A percentile compares a stretch with the other conserved stretches of the same genome.
These are phyloP conservation scores for Trametes coccinea DNA, from an alignment of 768 basidiomycete species.

Conservation along the genomic window DNA sequence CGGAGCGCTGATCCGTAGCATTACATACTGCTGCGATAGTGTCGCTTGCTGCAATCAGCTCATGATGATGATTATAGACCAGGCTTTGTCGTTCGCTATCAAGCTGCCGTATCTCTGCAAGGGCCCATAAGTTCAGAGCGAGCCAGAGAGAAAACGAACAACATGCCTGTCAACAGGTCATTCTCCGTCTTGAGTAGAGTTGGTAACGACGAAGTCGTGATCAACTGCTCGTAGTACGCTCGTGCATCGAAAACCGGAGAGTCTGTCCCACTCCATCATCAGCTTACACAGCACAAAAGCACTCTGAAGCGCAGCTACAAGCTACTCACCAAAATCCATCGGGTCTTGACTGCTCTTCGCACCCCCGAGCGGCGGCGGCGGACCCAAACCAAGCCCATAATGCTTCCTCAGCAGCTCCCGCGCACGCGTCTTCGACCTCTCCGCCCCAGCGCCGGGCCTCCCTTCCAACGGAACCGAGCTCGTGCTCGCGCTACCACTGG, in stretches of 20 bases:
- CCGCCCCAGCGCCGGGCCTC: background rate
- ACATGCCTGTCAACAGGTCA: conserved; percentile 69
- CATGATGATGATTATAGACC: conserved; percentile 95
- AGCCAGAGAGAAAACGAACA: background rate
- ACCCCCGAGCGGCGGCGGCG: conserved; percentile 55
- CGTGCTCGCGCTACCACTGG: conserved; percentile 5
- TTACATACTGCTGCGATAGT: conserved; percentile 78
- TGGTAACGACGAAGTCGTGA: conserved; percentile 76
- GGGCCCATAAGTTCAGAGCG: background rate
- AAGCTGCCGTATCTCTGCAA: conserved; percentile 78
- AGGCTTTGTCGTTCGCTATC: conserved; percentile 88
- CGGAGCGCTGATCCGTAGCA: background rate
- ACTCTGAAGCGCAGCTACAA: background rate
- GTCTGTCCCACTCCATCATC: conserved; percentile 45
- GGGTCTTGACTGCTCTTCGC: conserved; percentile 62
- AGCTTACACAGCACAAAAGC: background rate
- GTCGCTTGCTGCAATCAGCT: conserved; percentile 90
- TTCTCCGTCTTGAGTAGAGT: conserved; percentile 78
- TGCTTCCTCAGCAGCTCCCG: conserved; percentile 81
- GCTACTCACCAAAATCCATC: conserved; percentile 75
- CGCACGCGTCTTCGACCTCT: conserved; percentile 44
- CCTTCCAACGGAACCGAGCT: background rate
- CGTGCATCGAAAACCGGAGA: conserved; percentile 82
- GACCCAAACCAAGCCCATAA: conserved; percentile 80
- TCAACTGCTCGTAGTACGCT: conserved; percentile 82